phyloP scores from a whole-genome alignment of 2,329 filamentous ascomycete species.

The Aspergillus jensenii region DNA sequence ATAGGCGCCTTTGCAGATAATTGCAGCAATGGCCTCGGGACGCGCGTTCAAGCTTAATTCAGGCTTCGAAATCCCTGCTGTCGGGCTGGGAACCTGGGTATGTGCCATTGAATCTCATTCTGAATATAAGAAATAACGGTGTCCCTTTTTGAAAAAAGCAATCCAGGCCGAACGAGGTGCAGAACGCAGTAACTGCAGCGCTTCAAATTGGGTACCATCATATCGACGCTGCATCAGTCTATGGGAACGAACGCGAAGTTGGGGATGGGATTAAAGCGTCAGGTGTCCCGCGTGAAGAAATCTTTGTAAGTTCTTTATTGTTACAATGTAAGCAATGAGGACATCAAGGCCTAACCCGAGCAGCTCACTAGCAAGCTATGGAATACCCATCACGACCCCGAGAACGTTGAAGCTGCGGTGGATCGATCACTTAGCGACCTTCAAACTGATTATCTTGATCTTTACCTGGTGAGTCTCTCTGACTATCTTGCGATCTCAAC shows the following conservation, averaged over 20 bases:
- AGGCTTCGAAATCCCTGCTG: slow-evolving; percentile 6
- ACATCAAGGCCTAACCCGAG: not conserved
- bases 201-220: slow-evolving; percentile 53
- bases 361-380: slow-evolving; percentile 39
- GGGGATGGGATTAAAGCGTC: slow-evolving; percentile 41
- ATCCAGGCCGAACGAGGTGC: slow-evolving; percentile 34
- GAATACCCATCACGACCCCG: slow-evolving; percentile 35
- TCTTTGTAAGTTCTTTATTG: slow-evolving; percentile 27
- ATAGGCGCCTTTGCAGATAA: not conserved
- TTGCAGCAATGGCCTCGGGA: not conserved
- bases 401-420: slow-evolving; percentile 48
- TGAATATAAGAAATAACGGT: not conserved
- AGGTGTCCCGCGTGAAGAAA: slow-evolving; percentile 33
- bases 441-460: slow-evolving; percentile 64
- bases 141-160: not conserved
- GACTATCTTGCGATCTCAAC: not conserved
- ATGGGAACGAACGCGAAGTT: slow-evolving; percentile 46
- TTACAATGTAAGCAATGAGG: not conserved
- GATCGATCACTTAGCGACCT: slow-evolving; percentile 59
- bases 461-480: slow-evolving; percentile 48
- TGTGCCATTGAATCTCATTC: not conserved
- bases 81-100: slow-evolving; percentile 13
- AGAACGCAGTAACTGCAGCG: slow-evolving; percentile 47
- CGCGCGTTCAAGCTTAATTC: slow-evolving; percentile 12
- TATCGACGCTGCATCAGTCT: slow-evolving; percentile 51